Conservation (phyloP, 768 basidiomycete species). For the Lepiota subincarnata region DNA sequence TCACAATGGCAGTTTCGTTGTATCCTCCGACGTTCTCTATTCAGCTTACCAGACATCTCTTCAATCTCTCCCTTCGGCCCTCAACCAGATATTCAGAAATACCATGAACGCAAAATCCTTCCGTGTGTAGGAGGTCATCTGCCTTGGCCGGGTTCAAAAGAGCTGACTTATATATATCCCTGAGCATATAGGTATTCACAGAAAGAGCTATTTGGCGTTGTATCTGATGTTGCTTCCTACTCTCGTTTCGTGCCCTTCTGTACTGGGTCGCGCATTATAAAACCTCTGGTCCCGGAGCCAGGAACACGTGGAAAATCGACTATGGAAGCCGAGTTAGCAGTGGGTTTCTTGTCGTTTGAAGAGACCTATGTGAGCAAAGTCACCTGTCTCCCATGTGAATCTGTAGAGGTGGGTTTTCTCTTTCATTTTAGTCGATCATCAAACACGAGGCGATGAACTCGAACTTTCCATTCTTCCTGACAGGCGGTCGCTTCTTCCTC, state of each 20-base stretch:
- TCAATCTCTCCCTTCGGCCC: slow-evolving; percentile 36
- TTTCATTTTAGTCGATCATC: slow-evolving; percentile 2
- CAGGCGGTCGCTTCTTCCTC: slow-evolving; percentile 71
- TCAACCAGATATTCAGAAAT: slow-evolving; percentile 50
- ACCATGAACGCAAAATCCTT: slow-evolving; percentile 81
- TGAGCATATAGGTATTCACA: slow-evolving; percentile 60
- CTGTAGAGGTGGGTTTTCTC: slow-evolving; percentile 62
- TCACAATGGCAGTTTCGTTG: slow-evolving; percentile 2
- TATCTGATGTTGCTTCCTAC: slow-evolving; percentile 87
- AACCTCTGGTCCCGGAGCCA: slow-evolving; percentile 19
- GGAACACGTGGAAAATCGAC: slow-evolving; percentile 10
- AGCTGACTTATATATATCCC: slow-evolving; percentile 5
- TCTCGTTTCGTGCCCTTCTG: slow-evolving; percentile 88
- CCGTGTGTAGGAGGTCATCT: slow-evolving; percentile 57
- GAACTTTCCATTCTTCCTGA: neutral
- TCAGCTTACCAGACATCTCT: slow-evolving; percentile 50
- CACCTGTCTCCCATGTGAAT: slow-evolving; percentile 70
- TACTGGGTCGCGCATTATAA: slow-evolving; percentile 63
- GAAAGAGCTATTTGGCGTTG: slow-evolving; percentile 77
- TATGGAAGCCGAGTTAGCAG: slow-evolving; percentile 82
- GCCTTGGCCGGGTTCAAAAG: slow-evolving; percentile 6
- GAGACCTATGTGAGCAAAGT: slow-evolving; percentile 89
- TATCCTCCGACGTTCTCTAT: slow-evolving; percentile 20
- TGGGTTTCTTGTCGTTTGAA: slow-evolving; percentile 82
- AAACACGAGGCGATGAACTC: slow-evolving; percentile 7